Percentiles rank a stretch among this genome's conserved stretches.
phyloP scores from a whole-genome alignment of 2,329 filamentous ascomycete species.

The Coniochaeta sp. region DNA sequence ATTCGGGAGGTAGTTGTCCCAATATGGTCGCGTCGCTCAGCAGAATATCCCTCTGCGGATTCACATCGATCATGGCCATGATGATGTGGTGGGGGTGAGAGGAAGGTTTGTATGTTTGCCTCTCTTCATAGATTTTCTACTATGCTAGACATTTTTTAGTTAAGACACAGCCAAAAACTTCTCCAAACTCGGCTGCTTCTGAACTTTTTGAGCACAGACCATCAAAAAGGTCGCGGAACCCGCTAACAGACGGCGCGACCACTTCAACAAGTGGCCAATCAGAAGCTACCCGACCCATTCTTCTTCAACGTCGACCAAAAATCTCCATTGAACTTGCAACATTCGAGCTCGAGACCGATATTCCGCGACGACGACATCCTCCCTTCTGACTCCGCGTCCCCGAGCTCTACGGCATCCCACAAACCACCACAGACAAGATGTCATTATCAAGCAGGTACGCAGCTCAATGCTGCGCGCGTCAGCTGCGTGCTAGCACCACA shows the following conservation, averaged over 20 bases:
- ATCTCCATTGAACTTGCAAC: slow-evolving; percentile 5
- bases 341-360: slow-evolving; percentile 1
- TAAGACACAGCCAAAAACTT: slow-evolving; percentile 10
- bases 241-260: not conserved
- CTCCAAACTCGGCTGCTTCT: not conserved
- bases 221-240: not conserved
- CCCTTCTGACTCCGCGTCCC: not conserved
- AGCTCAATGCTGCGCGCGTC: slow-evolving; percentile 57
- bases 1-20: slow-evolving; percentile 59
- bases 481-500: slow-evolving; percentile 44
- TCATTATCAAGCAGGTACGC: slow-evolving; percentile 56
- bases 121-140: not conserved
- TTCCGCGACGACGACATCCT: not conserved
- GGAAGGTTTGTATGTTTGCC: slow-evolving; percentile 7
- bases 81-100: slow-evolving; percentile 20
- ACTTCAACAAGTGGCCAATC: not conserved
- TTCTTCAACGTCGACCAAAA: slow-evolving; percentile 4
- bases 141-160: too few relatives aligned
- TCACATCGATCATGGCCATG: slow-evolving; percentile 52
- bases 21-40: slow-evolving; percentile 46
- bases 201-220: slow-evolving; percentile 3
- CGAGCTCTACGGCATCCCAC: slow-evolving; percentile 3
- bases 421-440: slow-evolving; percentile 35
- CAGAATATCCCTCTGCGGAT: slow-evolving; percentile 46
- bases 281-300: not conserved